Evolutionary conservation across 805 yeast genomes (phyloP), one percentile per base, ranked within the genome.

Genomic region (Candida methanosorbosa): DNA sequence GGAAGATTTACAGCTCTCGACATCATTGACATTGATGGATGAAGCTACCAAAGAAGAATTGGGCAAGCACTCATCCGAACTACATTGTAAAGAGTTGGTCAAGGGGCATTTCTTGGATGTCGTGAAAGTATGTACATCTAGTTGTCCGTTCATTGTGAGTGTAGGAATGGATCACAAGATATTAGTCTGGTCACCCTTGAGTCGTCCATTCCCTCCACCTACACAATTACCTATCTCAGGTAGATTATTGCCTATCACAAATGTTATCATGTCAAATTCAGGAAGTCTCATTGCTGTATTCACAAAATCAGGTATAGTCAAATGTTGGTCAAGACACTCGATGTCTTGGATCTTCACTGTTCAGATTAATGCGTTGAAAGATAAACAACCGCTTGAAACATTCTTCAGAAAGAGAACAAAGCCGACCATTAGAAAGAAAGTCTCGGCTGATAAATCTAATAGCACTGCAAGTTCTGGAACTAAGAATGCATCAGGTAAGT

Each of bases 141-240:
- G 71, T 12, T 66, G 75, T 34, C 76, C 85, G 3, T 78, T 81
- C 45, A 65, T 82, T 18, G 75, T 83, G 0, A 68, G 82, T 1
- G 69, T 81, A 19, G 90, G 88, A 4, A 59, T 85, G 49, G 94
- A 84, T 46, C 87, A 81, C 44, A 72, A 68, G 39, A 66, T 84
- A 4, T 53, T 75, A 22, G 72, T 83, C 9, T 84, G 94, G 94
- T 78, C 83, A 0, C 87, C 87, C 4, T 50, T 77, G 36, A 55
- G 64, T 1, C 54, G 50, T 16, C 82, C 66, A 27, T 52, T 58
- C 33, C 78, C 68, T 34, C 40, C 47, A 18, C 77, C 75, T 7
- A 61, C 68, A 1, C 64, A 59, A 30, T 47, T 68, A 19, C 70
- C 70, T 16, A 49, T 60, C 5, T 49, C 59, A 9, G 52, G 63